Conservation (phyloP, 331 rosid genomes). For the Erythrophleum ivorense region DNA sequence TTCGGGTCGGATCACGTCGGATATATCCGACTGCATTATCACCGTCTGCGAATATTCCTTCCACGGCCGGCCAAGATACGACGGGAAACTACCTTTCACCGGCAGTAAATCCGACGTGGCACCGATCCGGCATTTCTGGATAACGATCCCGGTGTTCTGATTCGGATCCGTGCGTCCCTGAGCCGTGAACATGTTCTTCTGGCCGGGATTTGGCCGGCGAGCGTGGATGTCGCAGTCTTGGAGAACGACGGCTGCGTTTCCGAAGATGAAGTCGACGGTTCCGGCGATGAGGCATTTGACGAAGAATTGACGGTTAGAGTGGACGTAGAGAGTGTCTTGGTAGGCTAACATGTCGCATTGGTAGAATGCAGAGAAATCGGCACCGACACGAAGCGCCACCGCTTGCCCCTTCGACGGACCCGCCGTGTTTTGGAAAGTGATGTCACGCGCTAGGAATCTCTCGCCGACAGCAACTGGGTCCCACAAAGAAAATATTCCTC, state of each 20-base stretch:
- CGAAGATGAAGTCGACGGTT: conserved; percentile 86
- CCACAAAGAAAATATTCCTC: conserved; percentile 71
- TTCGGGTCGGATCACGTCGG: conserved; percentile 57
- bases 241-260: too few species aligned
- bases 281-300: conserved; percentile 60
- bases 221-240: too few species aligned
- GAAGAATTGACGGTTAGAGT: conserved; percentile 85
- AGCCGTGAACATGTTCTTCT: conserved; percentile 86
- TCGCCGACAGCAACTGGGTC: conserved; percentile 80
- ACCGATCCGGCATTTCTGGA: conserved; percentile 71
- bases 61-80: conserved; percentile 87
- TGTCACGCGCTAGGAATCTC: conserved; percentile 62
- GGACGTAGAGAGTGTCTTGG: too few species aligned
- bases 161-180: conserved; percentile 85
- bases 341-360: conserved; percentile 63
- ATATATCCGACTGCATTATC: conserved; percentile 61
- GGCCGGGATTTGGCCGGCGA: too few species aligned
- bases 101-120: conserved; percentile 58
- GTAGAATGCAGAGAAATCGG: conserved; percentile 77
- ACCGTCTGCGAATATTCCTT: conserved; percentile 82
- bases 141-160: conserved; percentile 91
- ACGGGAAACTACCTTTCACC: conserved; percentile 49
- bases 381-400: conserved; percentile 79
- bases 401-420: conserved; percentile 90
- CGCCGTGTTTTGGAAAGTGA: too few species aligned